Conservation (phyloP, 768 basidiomycete genomes). For the Artomyces pyxidatus region DNA sequence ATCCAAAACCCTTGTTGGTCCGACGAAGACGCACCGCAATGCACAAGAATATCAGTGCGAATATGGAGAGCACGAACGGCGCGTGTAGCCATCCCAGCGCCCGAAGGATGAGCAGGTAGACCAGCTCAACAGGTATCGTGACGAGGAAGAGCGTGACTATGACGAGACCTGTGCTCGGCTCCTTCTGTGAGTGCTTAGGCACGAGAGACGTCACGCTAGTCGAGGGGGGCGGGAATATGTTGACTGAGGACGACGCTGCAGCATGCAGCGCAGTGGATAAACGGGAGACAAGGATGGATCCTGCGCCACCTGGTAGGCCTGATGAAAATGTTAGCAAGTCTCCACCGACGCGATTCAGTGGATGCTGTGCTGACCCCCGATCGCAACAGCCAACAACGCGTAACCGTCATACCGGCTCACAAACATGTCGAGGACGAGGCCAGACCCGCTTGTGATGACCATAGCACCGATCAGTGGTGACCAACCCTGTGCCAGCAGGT, state of each 20-base stretch:
- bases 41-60: constrained; percentile 67
- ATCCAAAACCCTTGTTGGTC: neutral
- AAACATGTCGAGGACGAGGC: constrained; percentile 86
- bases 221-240: constrained; percentile 11
- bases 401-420: constrained; percentile 85
- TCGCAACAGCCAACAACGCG: constrained; percentile 78
- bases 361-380: constrained; percentile 57
- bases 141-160: constrained; percentile 65
- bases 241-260: constrained; percentile 27
- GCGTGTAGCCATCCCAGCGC: constrained; percentile 73
- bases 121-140: constrained; percentile 71
- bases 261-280: constrained; percentile 84
- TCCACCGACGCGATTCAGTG: neutral
- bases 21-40: constrained; percentile 50
- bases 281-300: constrained; percentile 85
- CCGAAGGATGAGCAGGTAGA: constrained; percentile 62
- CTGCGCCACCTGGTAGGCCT: constrained; percentile 85
- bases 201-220: constrained; percentile 1
- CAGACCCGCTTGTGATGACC: constrained; percentile 80
- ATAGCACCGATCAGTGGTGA: constrained; percentile 84
- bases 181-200: constrained; percentile 8
- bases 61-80: constrained; percentile 56
- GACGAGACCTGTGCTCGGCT: constrained; percentile 39
- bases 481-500: constrained; percentile 83
- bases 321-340: neutral